Conservation (phyloP, 805 yeast species). For the Ogataea kodamae region DNA sequence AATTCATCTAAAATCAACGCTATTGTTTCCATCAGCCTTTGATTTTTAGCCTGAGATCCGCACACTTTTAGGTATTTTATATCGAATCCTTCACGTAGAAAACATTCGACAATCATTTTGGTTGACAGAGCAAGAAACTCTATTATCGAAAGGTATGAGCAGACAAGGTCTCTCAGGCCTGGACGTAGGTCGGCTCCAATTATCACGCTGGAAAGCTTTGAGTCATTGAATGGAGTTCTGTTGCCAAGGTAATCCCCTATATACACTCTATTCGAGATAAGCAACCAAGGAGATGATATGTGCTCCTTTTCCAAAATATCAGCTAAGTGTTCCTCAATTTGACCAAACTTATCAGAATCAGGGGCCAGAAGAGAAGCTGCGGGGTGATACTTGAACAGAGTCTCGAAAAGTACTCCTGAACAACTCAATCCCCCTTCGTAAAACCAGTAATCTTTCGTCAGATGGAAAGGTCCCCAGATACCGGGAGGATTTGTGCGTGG, state of each 20-base stretch:
- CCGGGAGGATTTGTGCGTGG: constrained; percentile 33
- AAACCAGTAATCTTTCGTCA: constrained; percentile 32
- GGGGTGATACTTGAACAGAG: constrained; percentile 42
- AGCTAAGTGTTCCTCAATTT: constrained; percentile 26
- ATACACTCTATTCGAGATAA: constrained; percentile 34
- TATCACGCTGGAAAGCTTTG: constrained; percentile 44
- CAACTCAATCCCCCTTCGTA: constrained; percentile 60
- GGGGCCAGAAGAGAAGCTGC: constrained; percentile 5
- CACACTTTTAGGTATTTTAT: constrained; percentile 39
- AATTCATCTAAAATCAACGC: constrained; percentile 24
- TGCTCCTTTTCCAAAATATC: constrained; percentile 17
- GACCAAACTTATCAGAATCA: constrained; percentile 8
- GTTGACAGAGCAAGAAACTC: constrained; percentile 55
- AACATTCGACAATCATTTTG: constrained; percentile 36
- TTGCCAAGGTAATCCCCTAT: constrained; percentile 60
- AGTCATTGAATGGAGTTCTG: constrained; percentile 53
- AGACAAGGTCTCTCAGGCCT: constrained; percentile 34
- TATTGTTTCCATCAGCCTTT: constrained; percentile 36
- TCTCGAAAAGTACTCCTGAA: constrained; percentile 51
- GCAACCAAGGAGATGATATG: constrained; percentile 10
- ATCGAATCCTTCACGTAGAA: constrained; percentile 21
- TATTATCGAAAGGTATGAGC: constrained; percentile 42
- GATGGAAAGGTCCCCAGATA: constrained; percentile 59
- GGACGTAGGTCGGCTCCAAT: constrained; percentile 45
- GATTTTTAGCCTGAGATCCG: constrained; percentile 54